Evolutionary conservation across 2,329 filamentous ascomycete species (phyloP), one percentile per base, ranked within the genome.

Genomic region (Cryphonectria japonica): DNA sequence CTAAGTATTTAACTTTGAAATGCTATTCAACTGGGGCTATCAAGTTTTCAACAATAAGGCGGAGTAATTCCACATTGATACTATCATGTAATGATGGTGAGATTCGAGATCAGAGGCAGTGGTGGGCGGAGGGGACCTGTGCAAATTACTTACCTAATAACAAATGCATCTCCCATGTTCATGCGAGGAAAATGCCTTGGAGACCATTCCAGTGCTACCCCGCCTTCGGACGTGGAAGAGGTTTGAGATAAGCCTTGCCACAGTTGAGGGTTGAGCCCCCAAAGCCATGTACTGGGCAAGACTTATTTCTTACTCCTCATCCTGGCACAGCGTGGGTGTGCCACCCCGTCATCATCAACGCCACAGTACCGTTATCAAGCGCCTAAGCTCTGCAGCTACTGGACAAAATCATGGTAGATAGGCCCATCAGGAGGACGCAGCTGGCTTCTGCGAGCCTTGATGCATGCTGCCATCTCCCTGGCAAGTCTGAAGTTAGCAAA

Each of bases 381-480:
- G 54, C 14, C n/a, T 3, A 2, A 14, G 26, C 4, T 29, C 26
- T 29, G 52, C 4, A 57, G 3, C 26, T 57, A 3, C 29, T 59
- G 26, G 16, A 13, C 13, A 3, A 29, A 57, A 59, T 41, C 65
- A 34, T 32, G n/a, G 34, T 59, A 39, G 22, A 50, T 22, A 16
- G 19, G 13, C n/a, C n/a, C 37, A 14, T 26, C 16, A 16, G 32
- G 22, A 26, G 39, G 34, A 32, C 22, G 50, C 32, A 13, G 32
- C 65, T n/a, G 65, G 39, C 11, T 59, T 26, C 50, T 66, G 64
- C 64, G 65, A 8, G 29, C 32, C 34, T 32, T 67, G 34, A 67
- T 67, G 34, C 16, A 11, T 32, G 16, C 57, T 14, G 65, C 65
- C 65, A 67, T 67, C 5, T 67, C 65, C 52, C 65, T 67, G 26